Conservation (phyloP, 2,329 filamentous ascomycete species). For the Zymoseptoria passerinii region DNA sequence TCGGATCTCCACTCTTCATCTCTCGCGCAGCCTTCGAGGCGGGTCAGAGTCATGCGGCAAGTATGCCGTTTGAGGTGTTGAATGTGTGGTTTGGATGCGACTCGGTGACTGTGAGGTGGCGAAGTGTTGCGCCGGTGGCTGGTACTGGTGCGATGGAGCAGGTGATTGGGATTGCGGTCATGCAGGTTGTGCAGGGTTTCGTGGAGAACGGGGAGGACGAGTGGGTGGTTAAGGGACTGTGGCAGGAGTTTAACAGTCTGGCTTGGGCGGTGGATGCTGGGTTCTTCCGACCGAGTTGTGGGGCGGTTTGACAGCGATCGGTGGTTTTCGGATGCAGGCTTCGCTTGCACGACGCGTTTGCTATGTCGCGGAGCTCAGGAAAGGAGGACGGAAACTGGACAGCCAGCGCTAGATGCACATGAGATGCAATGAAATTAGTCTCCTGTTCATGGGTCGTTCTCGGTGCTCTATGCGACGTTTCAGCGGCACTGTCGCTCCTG, state of each 20-base stretch:
- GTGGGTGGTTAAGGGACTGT: constrained; percentile 25
- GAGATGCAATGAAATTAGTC: too few relatives aligned
- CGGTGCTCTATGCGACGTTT: too few relatives aligned
- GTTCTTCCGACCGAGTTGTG: constrained; percentile 16
- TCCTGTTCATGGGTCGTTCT: too few relatives aligned
- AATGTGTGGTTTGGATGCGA: constrained; percentile 28
- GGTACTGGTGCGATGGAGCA: constrained; percentile 15
- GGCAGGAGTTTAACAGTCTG: constrained; percentile 26
- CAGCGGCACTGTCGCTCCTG: too few relatives aligned
- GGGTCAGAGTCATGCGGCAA: constrained; percentile 24
- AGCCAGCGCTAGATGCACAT: too few relatives aligned
- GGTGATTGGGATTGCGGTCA: constrained; percentile 23
- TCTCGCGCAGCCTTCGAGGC: constrained; percentile 22
- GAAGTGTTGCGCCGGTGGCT: constrained; percentile 11
- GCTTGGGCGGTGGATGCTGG: constrained; percentile 25
- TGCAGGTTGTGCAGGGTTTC: constrained; percentile 16
- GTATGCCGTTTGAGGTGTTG: constrained; percentile 26
- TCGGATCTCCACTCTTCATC: constrained; percentile 22
- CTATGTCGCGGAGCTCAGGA: too few relatives aligned
- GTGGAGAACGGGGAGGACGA: constrained; percentile 13
- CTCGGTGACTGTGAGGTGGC: constrained; percentile 26
- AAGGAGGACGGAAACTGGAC: too few relatives aligned
- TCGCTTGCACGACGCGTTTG: background rate
- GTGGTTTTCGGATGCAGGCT: background rate
- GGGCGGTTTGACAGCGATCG: background rate